Evolutionary conservation across 768 basidiomycete genomes (phyloP), one percentile per base, ranked within the genome.

Genomic region (Amanita subjunquillea): DNA sequence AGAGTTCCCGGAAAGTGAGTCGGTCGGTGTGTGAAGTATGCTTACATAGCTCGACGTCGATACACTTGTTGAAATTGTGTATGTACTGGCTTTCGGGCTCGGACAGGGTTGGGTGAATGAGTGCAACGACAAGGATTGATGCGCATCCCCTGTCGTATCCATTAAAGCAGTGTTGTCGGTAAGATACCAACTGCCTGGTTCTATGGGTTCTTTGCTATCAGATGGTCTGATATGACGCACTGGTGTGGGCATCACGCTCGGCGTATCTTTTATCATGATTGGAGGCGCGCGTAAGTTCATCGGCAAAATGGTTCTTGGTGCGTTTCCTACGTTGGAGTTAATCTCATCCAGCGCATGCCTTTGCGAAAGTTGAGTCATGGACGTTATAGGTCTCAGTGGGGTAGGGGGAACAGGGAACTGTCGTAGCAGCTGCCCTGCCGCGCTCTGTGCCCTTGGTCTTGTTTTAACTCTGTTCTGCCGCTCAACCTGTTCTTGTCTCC

Each of bases 401-500:
- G n/a, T 12, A 10, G 49, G 49, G 10, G 49, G 49, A 30, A 27
- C 39, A 12, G 49, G 49, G 38, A 50, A 50, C 22, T 50, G 49
- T 39, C 39, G 37, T 20, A 50, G 9, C 10, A 50, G 17, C 48
- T 40, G 37, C 17, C 38, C 49, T 29, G 49, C 36, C 25, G 39
- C 39, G 12, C 49, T 50, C 17, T 50, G 49, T 30, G 49, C 49
- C n/a, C 49, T 50, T 6, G 49, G 49, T 13, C 49, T 27, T 20
- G 13, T 27, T 15, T 20, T 41, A 10, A n/a, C 30, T 23, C 27
- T 25, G 20, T 36, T 12, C 29, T 40, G 38, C 39, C 20, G 39
- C 25, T 29, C 36, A 9, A 23, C 22, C n/a, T 39, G 49, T 20
- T 41, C 17, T 40, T 20, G 49, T 5, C 13, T 20, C 47, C n/a